phyloP scores from a whole-genome alignment of 495 filamentous ascomycete species.

The Amphirosellinia nigrospora region DNA sequence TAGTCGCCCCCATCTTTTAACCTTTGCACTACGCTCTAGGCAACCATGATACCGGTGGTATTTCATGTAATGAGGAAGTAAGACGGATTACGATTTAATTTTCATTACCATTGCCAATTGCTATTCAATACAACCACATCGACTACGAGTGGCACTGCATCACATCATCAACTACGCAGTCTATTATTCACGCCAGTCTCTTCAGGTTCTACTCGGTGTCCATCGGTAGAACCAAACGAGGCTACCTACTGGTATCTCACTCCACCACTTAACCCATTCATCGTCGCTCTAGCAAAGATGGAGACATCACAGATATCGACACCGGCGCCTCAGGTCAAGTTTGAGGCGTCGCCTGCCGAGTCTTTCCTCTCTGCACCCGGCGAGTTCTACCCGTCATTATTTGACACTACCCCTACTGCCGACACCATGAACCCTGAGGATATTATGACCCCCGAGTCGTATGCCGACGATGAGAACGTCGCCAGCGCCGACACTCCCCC shows the following conservation, averaged over 20 bases:
- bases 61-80: constrained; percentile 47
- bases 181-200: background rate
- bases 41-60: constrained; percentile 29
- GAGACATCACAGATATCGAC: constrained; percentile 32
- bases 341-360: constrained; percentile 57
- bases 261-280: background rate
- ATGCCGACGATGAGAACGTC: constrained; percentile 37
- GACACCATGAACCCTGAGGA: constrained; percentile 47
- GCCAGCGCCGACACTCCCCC: constrained; percentile 21
- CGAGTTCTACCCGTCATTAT: constrained; percentile 58
- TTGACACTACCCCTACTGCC: constrained; percentile 39
- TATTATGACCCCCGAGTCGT: constrained; percentile 55
- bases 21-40: constrained; percentile 8
- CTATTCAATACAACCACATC: constrained; percentile 52
- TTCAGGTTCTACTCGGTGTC: background rate
- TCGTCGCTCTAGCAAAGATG: constrained; percentile 38
- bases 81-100: background rate
- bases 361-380: constrained; percentile 59
- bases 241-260: background rate
- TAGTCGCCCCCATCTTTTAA: background rate
- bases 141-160: background rate
- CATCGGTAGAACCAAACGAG: background rate
- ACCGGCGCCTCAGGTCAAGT: constrained; percentile 52
- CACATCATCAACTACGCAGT: background rate
- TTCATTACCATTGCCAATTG: constrained; percentile 24